Conservation (phyloP, 305 asterid species). For the Fraxinus sp. region DNA sequence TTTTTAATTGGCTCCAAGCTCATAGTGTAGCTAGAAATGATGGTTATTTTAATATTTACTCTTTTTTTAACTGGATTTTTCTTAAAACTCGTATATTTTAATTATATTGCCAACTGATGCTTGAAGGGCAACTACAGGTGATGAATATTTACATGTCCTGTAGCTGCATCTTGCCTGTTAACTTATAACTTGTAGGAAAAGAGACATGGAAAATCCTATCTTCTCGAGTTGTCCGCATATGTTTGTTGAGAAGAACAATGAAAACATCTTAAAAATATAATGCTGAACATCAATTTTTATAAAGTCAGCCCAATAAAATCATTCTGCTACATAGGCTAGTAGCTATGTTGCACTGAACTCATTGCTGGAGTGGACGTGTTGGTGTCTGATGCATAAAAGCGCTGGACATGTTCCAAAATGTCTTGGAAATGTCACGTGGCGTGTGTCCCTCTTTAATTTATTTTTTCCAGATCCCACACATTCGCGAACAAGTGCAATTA, state of each 20-base stretch:
- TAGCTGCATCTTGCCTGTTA: not conserved
- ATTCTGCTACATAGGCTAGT: not conserved
- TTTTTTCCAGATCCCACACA: not conserved
- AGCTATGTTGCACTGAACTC: not conserved
- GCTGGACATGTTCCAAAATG: not conserved
- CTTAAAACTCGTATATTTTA: not conserved
- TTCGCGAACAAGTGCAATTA: not conserved
- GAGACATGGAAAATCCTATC: not conserved
- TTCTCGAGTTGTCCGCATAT: not conserved
- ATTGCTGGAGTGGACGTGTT: not conserved
- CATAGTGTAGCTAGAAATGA: not conserved
- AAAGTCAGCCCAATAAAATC: not conserved
- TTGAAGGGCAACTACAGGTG: not conserved
- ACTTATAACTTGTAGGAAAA: not conserved
- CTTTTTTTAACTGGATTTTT: not conserved
- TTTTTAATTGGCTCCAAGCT: not conserved
- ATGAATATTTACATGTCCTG: not conserved
- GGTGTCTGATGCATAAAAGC: not conserved
- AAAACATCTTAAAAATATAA: not conserved
- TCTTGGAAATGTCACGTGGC: not conserved
- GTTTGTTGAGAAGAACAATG: not conserved
- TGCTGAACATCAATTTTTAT: not conserved
- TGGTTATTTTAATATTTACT: not conserved
- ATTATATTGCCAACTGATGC: not conserved
- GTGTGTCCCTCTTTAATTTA: not conserved